Base-by-base conservation (phyloP, 163 green algal species). In the Chlorella variabilis region DNA sequence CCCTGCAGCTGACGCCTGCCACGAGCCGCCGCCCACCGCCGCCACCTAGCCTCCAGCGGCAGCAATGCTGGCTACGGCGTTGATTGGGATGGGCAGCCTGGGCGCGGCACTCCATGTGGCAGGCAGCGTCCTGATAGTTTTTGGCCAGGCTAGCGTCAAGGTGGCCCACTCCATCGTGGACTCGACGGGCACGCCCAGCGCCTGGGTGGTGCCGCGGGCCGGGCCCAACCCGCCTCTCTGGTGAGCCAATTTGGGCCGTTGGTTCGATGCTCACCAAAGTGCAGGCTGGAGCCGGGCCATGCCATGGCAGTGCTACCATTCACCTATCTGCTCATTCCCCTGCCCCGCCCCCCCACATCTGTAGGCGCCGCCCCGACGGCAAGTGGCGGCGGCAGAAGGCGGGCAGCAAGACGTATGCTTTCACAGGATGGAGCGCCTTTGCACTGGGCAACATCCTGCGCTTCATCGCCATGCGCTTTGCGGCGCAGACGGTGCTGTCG, bases 391-490 rank as follows among this genome's bases (percentile, higher is more conserved):
- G 36, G 49, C 87, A 91, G 67, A 68, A 41, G 18, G 69, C 82
- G 33, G 87, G 87, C 33, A 83, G 75, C 51, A 84, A 80, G 48
- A 58, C 63, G 18, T 89, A 87, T 48, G 56, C 85, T 20, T 29
- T 74, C 4, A 25, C 83, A 6, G 87, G 86, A 3, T 91, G 87
- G 87, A 8, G 20, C 4, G 41, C 84, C 1, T 91, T 91, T 82
- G 83, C 71, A 3, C 70, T 83, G 23, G 87, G 87, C 58, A 91
- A 91, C 80, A 61, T 89, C 41, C 59, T 88, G 80, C 83, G 87
- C 29, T 91, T 91, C 75, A 81, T 86, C 21, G 75, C 79, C 48
- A 91, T 91, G 87, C 79, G 87, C 45, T 91, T 91, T 84, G 86
- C 86, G 1, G 84, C 87, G 9, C 87, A 91, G 69, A 91, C 87